phyloP scores from a whole-genome alignment of 257 asterid species.

The Rehmannia glutinosa region DNA sequence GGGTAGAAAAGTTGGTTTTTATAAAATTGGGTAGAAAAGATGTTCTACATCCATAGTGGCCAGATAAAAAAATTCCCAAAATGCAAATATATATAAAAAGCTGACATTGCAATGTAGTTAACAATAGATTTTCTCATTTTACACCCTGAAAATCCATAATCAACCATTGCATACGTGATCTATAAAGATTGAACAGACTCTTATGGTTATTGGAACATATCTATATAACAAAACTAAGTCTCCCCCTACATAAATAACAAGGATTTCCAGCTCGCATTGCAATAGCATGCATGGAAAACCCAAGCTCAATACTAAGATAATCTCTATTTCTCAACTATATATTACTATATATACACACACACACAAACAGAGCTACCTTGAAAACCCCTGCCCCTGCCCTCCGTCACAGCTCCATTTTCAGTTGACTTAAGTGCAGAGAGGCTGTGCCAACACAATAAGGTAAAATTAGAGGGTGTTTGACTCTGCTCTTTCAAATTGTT shows the following conservation, averaged over 20 bases:
- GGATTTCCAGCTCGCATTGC: constrained; percentile 20
- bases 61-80: too few species aligned
- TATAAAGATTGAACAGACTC: constrained; percentile 20
- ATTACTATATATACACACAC: constrained; percentile 24
- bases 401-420: constrained; percentile 67
- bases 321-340: constrained; percentile 20
- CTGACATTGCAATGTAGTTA: background rate
- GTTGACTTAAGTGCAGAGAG: constrained; percentile 49
- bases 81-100: too few species aligned
- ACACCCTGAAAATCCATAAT: constrained; percentile 24
- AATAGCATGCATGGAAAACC: constrained; percentile 23
- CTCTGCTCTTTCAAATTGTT: too few species aligned
- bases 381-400: constrained; percentile 16
- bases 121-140: background rate
- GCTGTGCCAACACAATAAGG: constrained; percentile 25
- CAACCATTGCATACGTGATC: constrained; percentile 13
- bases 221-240: too few species aligned
- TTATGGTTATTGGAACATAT: too few species aligned
- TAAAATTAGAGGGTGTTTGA: too few species aligned
- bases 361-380: too few species aligned
- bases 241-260: too few species aligned
- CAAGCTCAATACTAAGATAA: constrained; percentile 15
- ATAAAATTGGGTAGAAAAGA: too few species aligned
- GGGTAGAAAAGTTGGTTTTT: too few species aligned
- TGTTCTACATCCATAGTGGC: too few species aligned